phyloP scores from a whole-genome alignment of 352 stramenopile genomes.

The Plasmopara muralis region DNA sequence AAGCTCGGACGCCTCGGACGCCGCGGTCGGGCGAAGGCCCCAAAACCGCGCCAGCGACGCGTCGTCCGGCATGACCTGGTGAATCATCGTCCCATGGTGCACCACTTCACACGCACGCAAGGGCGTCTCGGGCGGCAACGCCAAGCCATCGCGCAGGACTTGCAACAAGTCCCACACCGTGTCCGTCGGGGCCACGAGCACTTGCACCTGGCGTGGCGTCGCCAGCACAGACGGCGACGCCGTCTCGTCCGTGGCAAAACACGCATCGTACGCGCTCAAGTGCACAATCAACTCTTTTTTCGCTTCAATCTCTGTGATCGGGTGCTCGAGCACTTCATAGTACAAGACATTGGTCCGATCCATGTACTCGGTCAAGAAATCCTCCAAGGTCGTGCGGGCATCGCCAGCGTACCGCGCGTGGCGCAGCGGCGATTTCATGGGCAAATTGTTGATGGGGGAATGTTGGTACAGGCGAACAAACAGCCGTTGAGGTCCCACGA shows the following conservation, averaged over 20 bases:
- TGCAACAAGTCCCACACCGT: constrained; percentile 45
- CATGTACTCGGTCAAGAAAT: constrained; percentile 65
- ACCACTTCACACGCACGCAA: constrained; percentile 61
- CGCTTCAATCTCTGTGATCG: constrained; percentile 81
- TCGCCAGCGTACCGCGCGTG: constrained; percentile 60
- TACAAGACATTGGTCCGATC: constrained; percentile 65
- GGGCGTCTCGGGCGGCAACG: constrained; percentile 26
- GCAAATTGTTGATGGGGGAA: constrained; percentile 50
- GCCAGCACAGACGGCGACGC: constrained; percentile 25
- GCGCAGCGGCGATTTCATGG: constrained; percentile 61
- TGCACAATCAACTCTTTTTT: constrained; percentile 77
- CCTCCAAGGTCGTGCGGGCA: constrained; percentile 53
- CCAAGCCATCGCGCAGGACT: constrained; percentile 41
- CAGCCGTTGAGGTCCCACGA: constrained; percentile 36
- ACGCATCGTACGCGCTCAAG: constrained; percentile 71
- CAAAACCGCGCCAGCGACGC: constrained; percentile 46
- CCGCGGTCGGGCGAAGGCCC: constrained; percentile 25
- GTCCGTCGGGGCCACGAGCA: constrained; percentile 49
- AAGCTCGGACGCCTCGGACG: constrained; percentile 31
- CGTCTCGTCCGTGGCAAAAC: constrained; percentile 36
- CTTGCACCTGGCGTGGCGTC: constrained; percentile 24
- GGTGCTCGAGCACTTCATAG: constrained; percentile 61
- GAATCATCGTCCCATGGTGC: constrained; percentile 51
- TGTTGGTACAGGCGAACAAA: constrained; percentile 80
- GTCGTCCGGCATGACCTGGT: constrained; percentile 33